Conservation (phyloP, 108 stramenopile genomes). For the Cylindrotheca closterium region DNA sequence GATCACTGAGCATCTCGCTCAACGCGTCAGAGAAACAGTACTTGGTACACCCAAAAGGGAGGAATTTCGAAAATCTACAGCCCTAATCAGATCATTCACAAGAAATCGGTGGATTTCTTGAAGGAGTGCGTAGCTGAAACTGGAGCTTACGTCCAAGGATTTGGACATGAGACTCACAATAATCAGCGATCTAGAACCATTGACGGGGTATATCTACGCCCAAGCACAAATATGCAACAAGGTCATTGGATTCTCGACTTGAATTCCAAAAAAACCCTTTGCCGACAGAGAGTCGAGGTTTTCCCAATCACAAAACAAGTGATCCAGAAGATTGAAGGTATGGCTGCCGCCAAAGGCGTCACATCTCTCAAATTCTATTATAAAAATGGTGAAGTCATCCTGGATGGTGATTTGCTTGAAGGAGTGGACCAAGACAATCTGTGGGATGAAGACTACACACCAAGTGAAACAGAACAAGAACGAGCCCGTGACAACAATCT, state of each 20-base stretch:
- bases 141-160: slow-evolving; percentile 39
- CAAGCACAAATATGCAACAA: slow-evolving; percentile 29
- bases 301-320: slow-evolving; percentile 31
- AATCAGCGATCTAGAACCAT: too few relatives aligned
- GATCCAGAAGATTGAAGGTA: slow-evolving; percentile 14
- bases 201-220: slow-evolving; percentile 30
- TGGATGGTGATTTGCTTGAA: too few relatives aligned
- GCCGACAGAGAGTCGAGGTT: slow-evolving; percentile 15
- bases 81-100: slow-evolving; percentile 27
- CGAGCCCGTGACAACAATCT: slow-evolving; percentile 1
- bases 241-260: slow-evolving; percentile 35
- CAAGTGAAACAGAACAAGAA: slow-evolving; percentile 1
- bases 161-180: slow-evolving; percentile 27
- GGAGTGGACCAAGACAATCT: slow-evolving; percentile 11
- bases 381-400: not conserved
- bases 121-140: slow-evolving; percentile 23
- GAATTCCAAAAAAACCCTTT: slow-evolving; percentile 13
- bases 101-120: slow-evolving; percentile 15
- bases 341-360: slow-evolving; percentile 14
- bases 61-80: slow-evolving; percentile 38
- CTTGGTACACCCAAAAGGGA: slow-evolving; percentile 21
- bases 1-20: slow-evolving; percentile 20
- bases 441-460: too few relatives aligned
- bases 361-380: not conserved
- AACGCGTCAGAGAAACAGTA: slow-evolving; percentile 27